Evolutionary conservation across 371 early-diverging fungal species (phyloP).

Genomic region (Rhizoclosmatium hyalinum): DNA sequence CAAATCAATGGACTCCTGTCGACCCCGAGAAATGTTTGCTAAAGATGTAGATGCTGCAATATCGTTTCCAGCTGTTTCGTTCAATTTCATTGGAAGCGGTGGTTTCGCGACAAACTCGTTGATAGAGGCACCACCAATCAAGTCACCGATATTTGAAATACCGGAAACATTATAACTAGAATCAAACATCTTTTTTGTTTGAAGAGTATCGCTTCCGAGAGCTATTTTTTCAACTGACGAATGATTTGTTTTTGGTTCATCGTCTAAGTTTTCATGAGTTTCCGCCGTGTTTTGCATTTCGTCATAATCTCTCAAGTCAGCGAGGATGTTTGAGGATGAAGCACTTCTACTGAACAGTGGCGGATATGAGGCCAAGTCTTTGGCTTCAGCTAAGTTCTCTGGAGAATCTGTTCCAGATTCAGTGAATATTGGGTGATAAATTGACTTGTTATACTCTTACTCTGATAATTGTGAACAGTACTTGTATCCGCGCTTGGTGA

Average conservation of each 20-base stretch:
- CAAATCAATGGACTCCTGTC: not conserved
- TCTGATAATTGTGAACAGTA: not conserved
- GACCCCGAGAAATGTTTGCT: not conserved
- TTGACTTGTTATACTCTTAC: not conserved
- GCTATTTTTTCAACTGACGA: too few species aligned
- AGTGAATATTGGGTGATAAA: not conserved
- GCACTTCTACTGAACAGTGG: slow-evolving; percentile 12
- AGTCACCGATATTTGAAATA: too few species aligned
- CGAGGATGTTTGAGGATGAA: slow-evolving; percentile 2
- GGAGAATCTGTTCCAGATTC: too few species aligned
- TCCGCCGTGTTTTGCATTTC: not conserved
- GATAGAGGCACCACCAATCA: too few species aligned
- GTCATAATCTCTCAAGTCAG: not conserved
- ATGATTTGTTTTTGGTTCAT: too few species aligned
- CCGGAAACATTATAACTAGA: too few species aligned
- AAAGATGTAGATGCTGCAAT: not conserved
- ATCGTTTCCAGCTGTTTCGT: not conserved
- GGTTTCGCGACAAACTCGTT: not conserved
- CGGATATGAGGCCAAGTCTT: not conserved
- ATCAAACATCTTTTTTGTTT: too few species aligned
- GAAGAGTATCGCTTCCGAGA: too few species aligned
- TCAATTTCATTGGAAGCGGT: not conserved
- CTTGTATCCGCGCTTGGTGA: not conserved
- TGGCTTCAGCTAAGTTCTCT: not conserved
- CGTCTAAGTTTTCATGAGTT: too few species aligned